Percentiles rank a stretch among this genome's conserved stretches.
Conservation (phyloP, 78 protist species). For the Dictyostelium firmibasis region DNA sequence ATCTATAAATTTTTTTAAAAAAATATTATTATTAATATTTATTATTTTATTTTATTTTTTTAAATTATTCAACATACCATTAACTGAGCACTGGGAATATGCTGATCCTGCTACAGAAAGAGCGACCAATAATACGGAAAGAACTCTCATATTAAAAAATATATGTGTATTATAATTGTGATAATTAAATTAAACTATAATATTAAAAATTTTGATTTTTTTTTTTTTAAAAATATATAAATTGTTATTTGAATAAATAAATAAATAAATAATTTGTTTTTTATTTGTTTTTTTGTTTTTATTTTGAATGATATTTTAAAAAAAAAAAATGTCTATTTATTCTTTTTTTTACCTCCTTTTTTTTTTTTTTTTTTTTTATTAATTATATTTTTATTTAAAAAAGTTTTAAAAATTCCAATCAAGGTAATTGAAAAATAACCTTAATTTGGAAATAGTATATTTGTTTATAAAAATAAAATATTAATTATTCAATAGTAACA, state of each 20-base stretch:
- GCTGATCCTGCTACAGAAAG: neutral
- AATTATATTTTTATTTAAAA: neutral
- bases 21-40: neutral
- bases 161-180: neutral
- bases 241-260: neutral
- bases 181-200: neutral
- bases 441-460: neutral
- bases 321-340: neutral
- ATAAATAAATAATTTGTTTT: neutral
- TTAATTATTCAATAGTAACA: neutral
- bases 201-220: neutral
- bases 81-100: neutral
- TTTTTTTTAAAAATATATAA: neutral
- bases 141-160: neutral
- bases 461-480: neutral
- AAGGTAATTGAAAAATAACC: neutral
- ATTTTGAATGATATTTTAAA: neutral
- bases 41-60: neutral
- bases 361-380: neutral
- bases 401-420: conserved; percentile 1
- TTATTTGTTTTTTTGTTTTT: neutral
- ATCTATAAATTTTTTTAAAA: neutral
- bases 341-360: neutral
- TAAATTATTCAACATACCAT: neutral
- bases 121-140: neutral